Evolutionary conservation across 2,329 filamentous ascomycete genomes (phyloP), one percentile per base, ranked within the genome.

Genomic region (Blastomyces parvus): DNA sequence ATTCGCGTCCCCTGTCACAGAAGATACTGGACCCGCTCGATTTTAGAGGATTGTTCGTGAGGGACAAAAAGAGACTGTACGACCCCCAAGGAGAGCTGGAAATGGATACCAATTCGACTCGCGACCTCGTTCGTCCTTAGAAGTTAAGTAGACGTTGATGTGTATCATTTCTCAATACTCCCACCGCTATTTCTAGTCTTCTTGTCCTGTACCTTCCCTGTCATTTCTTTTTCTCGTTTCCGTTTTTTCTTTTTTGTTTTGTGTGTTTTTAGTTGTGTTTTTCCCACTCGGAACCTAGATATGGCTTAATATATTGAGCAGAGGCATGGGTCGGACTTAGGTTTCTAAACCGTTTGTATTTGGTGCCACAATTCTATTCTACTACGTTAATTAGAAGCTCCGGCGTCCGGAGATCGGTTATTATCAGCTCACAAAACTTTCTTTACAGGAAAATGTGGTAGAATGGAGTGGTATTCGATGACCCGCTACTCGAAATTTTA

Each of bases 21-120:
- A 65, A 63, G 25, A 61, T 65, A 3, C 25, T 63, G 9, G 63
- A 65, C 36, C 61, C 63, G 8, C 55, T 65, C 7, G 63, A 65
- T 61, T 46, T 65, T 25, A 63, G 25, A 52, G 63, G 63, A 14
- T 44, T 65, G 52, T 61, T 65, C 33, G 50, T 33, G 3, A 57
- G 53, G 38, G 52, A 60, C 14, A 42, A 63, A 38, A 42, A 13
- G 6, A 48, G 19, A 33, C 5, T 6, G 25, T 36, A 59, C 6
- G 57, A 59, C 1, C 57, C 57, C 27, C 14, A n/a, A 6, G 57
- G 0, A n/a, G 25, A n/a, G 2, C 14, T 59, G 27, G 57, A 59
- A 13, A 59, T 44, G 56, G 40, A 46, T 33, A 13, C 7, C 27
- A 17, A 30, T 46, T 42, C n/a, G 22, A 19, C 40, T 30, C 25